Conservation (phyloP, 768 basidiomycete species). For the Porpolomopsis calyptriformis region DNA sequence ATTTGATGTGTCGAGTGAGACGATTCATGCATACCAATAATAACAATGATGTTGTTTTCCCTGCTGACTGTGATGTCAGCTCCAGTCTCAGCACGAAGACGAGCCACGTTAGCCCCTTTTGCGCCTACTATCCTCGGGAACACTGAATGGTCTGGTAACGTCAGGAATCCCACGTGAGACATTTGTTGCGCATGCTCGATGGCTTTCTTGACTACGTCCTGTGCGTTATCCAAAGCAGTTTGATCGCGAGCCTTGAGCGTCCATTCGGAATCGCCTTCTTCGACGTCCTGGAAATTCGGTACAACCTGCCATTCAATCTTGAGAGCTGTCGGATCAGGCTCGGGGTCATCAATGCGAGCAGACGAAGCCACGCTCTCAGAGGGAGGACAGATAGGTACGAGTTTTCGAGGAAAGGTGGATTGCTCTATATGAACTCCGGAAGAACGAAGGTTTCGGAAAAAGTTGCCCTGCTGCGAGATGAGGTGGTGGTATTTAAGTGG, state of each 20-base stretch:
- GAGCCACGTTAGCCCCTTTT: conserved; percentile 83
- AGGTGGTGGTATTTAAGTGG: conserved; percentile 80
- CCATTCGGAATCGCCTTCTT: conserved; percentile 82
- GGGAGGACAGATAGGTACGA: conserved; percentile 48
- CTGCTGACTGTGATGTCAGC: conserved; percentile 88
- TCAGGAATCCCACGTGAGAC: conserved; percentile 78
- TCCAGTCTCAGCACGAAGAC: conserved; percentile 79
- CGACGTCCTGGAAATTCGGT: conserved; percentile 66
- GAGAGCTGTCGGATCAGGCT: conserved; percentile 31
- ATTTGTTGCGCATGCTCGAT: conserved; percentile 62
- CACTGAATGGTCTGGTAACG: conserved; percentile 64
- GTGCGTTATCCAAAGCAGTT: conserved; percentile 65
- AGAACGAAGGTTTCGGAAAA: conserved; percentile 79
- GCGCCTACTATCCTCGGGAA: conserved; percentile 93
- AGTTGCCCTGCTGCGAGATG: conserved; percentile 77
- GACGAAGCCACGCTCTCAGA: conserved; percentile 26
- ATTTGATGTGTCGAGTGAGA: conserved; percentile 2
- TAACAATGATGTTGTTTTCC: conserved; percentile 78
- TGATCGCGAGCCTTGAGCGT: conserved; percentile 74
- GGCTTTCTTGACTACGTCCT: conserved; percentile 53
- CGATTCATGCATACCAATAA: conserved; percentile 53
- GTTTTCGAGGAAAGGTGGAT: conserved; percentile 50
- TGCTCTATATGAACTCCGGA: conserved; percentile 78
- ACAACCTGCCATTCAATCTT: conserved; percentile 67
- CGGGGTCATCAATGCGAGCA: conserved; percentile 83